Conservation (phyloP, 2,329 filamentous ascomycete species). For the Hymenoscyphus repandus region DNA sequence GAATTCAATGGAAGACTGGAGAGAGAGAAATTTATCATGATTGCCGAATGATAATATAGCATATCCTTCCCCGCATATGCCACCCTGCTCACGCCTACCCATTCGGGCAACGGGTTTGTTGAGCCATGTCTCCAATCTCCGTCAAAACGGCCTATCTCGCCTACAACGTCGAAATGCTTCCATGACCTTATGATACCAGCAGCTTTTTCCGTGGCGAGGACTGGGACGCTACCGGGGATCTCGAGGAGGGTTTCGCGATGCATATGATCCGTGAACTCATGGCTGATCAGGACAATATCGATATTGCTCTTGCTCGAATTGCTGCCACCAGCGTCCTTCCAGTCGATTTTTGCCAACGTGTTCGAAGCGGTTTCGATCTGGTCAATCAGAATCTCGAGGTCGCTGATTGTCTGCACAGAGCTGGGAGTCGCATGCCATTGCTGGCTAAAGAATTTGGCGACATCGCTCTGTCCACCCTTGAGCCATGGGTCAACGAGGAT, state of each 20-base stretch:
- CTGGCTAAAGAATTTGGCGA: conserved; percentile 59
- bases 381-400: conserved; percentile 47
- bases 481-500: conserved; percentile 64
- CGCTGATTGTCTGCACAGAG: conserved; percentile 47
- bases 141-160: conserved; percentile 26
- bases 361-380: conserved; percentile 44
- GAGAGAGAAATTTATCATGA: conserved; percentile 50
- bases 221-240: conserved; percentile 46
- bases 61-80: conserved; percentile 45
- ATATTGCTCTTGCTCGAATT: conserved; percentile 35
- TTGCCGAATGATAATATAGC: conserved; percentile 56
- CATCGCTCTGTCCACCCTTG: conserved; percentile 55
- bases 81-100: conserved; percentile 57
- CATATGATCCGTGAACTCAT: conserved; percentile 67
- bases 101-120: conserved; percentile 43
- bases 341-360: too few relatives aligned
- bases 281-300: conserved; percentile 54
- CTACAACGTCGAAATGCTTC: conserved; percentile 54
- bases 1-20: not conserved
- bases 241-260: conserved; percentile 55
- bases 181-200: conserved; percentile 51
- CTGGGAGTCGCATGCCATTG: conserved; percentile 56
- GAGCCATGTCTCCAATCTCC: conserved; percentile 30
- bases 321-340: too few relatives aligned
- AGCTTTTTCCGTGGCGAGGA: conserved; percentile 56